Percentiles rank a stretch among this genome's conserved stretches.
Evolutionary conservation across 2,329 filamentous ascomycete genomes (phyloP).

Genomic region (Aspergillus flavus): DNA sequence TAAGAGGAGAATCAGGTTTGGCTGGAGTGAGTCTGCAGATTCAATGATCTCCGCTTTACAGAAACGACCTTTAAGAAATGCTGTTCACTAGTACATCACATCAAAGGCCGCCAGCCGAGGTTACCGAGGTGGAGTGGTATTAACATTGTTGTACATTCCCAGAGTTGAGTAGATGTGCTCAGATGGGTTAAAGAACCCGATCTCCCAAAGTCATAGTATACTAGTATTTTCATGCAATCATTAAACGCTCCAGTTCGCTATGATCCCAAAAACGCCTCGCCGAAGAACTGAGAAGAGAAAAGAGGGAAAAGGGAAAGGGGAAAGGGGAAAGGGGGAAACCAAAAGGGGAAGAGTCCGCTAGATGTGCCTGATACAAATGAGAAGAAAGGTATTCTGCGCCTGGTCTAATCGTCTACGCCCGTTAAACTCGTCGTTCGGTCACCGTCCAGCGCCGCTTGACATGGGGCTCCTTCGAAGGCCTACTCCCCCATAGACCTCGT

Average conservation of each 20-base stretch:
- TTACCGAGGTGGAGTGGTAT: background rate
- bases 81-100: background rate
- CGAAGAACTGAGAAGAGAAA: background rate
- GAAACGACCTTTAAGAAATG: too few species aligned
- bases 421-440: conserved; percentile 31
- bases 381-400: too few species aligned
- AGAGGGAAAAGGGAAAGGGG: background rate
- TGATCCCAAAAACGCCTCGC: background rate
- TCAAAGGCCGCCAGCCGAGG: background rate
- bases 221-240: background rate
- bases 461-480: conserved; percentile 27
- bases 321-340: background rate
- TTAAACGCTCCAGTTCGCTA: background rate
- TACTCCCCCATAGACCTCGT: conserved; percentile 42
- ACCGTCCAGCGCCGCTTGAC: conserved; percentile 43
- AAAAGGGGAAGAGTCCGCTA: too few species aligned
- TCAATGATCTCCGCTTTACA: too few species aligned
- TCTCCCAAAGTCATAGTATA: background rate
- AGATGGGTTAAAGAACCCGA: background rate
- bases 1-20: too few species aligned
- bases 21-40: too few species aligned
- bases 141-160: background rate
- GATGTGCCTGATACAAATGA: too few species aligned
- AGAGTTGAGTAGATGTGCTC: background rate
- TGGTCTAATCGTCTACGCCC: background rate